A percentile compares a stretch with the other conserved stretches of the same genome.
Evolutionary conservation across 129 eudicot genomes (phyloP).

Genomic region (Pittosporum tobira): DNA sequence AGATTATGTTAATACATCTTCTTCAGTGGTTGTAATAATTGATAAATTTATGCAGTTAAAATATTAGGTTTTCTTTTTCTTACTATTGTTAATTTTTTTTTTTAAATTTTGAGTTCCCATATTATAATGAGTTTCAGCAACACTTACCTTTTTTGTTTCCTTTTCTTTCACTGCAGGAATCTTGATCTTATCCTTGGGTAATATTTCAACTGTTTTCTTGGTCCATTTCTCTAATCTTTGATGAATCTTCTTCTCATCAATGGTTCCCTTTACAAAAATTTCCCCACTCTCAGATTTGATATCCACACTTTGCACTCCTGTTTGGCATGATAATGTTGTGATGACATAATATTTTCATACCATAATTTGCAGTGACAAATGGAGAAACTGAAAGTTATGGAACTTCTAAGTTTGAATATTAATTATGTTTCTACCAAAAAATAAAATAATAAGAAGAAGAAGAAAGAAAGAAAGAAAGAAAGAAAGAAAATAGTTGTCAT

Average conservation of each 20-base stretch:
- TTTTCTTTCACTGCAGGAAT: constrained; percentile 20
- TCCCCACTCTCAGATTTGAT: constrained; percentile 62
- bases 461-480: too few relatives aligned
- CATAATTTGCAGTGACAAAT: not conserved
- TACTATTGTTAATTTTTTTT: too few relatives aligned
- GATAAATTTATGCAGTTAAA: too few relatives aligned
- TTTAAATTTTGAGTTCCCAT: too few relatives aligned
- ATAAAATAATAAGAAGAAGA: too few relatives aligned
- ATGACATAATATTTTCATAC: not conserved
- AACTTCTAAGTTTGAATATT: too few relatives aligned
- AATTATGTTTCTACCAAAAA: too few relatives aligned
- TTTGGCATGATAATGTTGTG: not conserved
- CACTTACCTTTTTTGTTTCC: constrained; percentile 40
- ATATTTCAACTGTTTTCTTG: constrained; percentile 61
- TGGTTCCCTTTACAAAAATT: constrained; percentile 60
- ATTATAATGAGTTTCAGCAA: not conserved
- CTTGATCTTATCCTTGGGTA: constrained; percentile 40
- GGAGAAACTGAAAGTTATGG: not conserved
- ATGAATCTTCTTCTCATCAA: constrained; percentile 78
- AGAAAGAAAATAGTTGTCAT: too few relatives aligned
- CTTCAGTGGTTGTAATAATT: too few relatives aligned
- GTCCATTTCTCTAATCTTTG: constrained; percentile 71
- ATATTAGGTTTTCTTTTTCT: too few relatives aligned
- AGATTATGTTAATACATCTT: too few relatives aligned
- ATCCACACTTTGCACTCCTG: constrained; percentile 86